Evolutionary conservation across 495 filamentous ascomycete species (phyloP), one percentile per base, ranked within the genome.

Genomic region (Chaetomium fimeti): DNA sequence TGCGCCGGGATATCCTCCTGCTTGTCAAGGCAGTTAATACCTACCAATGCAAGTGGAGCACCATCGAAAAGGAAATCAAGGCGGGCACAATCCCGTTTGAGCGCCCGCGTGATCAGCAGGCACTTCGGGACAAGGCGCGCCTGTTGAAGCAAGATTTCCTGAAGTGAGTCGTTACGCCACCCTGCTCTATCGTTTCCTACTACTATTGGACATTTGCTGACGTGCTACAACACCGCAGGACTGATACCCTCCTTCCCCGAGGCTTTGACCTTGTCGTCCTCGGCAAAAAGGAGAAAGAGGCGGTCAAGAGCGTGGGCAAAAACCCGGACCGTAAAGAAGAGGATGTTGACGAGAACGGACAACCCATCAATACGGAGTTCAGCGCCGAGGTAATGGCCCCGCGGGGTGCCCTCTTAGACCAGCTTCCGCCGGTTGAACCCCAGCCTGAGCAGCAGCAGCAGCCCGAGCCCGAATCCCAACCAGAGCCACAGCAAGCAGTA

Each of bases 61-160:
- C 62, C 0, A 83, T 89, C 42, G 78, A 83, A 62, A 74, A 71
- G 40, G 54, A 69, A 20, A 74, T 76, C 52, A 66, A 65, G 52
- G 51, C 58, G 5, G 69, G 68, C 20, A 63, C 48, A 1, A 71
- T 75, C 2, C 72, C 75, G 0, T 76, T 86, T 38, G 70, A 81
- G 38, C 62, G 66, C 8, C 66, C 70, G 0, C 79, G 86, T n/a
- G 78, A 81, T 67, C 85, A 89, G 66, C 85, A 87, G 52, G 82
- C 80, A 25, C 71, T 89, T 22, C 88, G 87, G 36, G 87, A 90
- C 75, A 90, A 89, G 72, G 88, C 85, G 51, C 78, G 86, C 11
- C 80, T 87, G 61, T 69, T 89, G 59, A 88, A 88, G 68, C 79
- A 84, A 42, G 80, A 80, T 61, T 85, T 78, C 60, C 72, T 89